phyloP scores from a whole-genome alignment of 352 stramenopile genomes.

The Aphanomyces euteiches region DNA sequence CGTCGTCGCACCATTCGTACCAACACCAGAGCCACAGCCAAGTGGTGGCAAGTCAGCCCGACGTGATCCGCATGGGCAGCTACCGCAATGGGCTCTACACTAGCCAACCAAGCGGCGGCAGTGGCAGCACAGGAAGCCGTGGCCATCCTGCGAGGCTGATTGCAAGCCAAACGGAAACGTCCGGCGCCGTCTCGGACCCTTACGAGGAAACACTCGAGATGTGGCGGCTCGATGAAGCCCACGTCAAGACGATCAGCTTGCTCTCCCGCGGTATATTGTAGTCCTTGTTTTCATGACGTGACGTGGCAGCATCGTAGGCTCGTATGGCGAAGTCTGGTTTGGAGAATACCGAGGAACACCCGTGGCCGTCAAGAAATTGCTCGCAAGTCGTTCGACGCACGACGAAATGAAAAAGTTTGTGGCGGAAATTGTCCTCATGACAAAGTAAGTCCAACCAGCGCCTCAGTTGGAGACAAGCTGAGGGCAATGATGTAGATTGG shows the following conservation, averaged over 20 bases:
- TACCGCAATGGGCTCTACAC: background rate
- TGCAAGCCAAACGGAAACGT: background rate
- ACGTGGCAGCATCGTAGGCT: background rate
- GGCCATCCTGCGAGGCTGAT: background rate
- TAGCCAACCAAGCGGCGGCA: background rate
- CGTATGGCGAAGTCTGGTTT: conserved; percentile 23
- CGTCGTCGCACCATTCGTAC: background rate
- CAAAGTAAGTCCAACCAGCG: conserved; percentile 15
- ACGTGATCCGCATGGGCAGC: background rate
- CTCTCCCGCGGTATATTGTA: background rate
- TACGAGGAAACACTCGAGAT: background rate
- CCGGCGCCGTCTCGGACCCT: background rate
- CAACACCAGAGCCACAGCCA: background rate
- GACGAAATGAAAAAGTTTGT: conserved; percentile 16
- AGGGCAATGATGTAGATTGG: conserved; percentile 13
- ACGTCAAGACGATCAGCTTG: background rate
- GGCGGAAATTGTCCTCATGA: conserved; percentile 20
- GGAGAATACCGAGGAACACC: background rate
- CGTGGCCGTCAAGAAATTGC: conserved; percentile 12
- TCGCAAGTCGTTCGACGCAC: background rate
- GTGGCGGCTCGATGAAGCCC: background rate
- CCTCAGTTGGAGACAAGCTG: background rate
- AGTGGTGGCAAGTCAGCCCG: background rate
- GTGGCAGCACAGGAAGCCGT: background rate
- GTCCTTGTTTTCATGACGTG: background rate